phyloP scores from a whole-genome alignment of 2,329 filamentous ascomycete genomes.

The Colletotrichum sp. region DNA sequence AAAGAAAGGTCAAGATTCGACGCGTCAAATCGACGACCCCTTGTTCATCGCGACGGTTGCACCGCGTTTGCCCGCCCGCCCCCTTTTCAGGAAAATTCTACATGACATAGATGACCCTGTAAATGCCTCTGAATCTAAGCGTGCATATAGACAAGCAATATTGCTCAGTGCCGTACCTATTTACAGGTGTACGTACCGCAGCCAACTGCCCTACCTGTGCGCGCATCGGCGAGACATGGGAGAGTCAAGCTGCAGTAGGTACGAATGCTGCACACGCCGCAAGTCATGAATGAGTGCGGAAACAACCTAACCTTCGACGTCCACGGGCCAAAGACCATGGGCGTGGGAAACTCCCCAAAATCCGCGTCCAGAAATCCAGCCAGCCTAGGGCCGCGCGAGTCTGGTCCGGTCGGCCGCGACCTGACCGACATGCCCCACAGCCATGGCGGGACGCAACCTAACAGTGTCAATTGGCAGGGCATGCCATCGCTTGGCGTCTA shows the following conservation, averaged over 20 bases:
- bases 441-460: constrained; percentile 14
- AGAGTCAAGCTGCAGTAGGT: background rate
- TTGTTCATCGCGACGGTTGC: constrained; percentile 21
- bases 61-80: constrained; percentile 11
- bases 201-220: background rate
- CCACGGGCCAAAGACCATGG: background rate
- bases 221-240: background rate
- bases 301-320: background rate
- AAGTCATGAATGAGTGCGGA: constrained; percentile 1
- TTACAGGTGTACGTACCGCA: background rate
- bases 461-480: background rate
- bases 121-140: background rate
- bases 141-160: background rate
- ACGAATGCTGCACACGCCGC: background rate
- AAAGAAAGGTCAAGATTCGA: background rate
- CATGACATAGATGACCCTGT: background rate
- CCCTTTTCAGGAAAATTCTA: background rate
- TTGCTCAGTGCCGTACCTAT: background rate
- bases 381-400: background rate
- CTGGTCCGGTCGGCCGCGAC: constrained; percentile 13
- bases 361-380: background rate
- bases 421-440: constrained; percentile 13
- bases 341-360: background rate
- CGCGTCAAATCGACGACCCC: background rate
- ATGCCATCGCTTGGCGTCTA: constrained; percentile 2